Evolutionary conservation across 805 yeast species (phyloP).

Genomic region (Metschnikowia drakensbergensis): DNA sequence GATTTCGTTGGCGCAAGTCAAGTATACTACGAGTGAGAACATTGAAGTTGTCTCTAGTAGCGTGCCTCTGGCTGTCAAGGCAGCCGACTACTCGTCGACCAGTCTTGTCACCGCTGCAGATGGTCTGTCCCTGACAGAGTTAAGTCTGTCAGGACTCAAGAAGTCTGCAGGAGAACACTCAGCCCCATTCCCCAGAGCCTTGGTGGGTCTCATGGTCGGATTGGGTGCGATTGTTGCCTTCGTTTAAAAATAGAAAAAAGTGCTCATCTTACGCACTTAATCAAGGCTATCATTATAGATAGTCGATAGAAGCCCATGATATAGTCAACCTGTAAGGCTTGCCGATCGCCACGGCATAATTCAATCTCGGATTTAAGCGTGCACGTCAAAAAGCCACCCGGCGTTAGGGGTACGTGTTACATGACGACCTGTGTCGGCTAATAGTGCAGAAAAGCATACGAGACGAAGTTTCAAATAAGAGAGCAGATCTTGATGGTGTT

Average conservation of each 20-base stretch:
- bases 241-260: background rate
- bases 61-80: slow-evolving; percentile 52
- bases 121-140: slow-evolving; percentile 1
- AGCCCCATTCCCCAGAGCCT: background rate
- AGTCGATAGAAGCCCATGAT: no score
- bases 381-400: no score
- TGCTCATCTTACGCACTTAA: background rate
- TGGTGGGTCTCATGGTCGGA: background rate
- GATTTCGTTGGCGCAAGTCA: slow-evolving; percentile 51
- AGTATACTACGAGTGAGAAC: slow-evolving; percentile 28
- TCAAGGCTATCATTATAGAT: background rate
- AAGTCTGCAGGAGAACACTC: slow-evolving; percentile 4
- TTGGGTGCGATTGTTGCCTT: background rate
- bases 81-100: slow-evolving; percentile 44
- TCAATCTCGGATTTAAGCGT: no score
- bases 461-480: no score
- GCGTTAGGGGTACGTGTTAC: no score
- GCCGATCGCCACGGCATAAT: no score
- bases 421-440: no score
- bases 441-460: no score
- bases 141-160: background rate
- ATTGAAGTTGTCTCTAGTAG: slow-evolving; percentile 43
- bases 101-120: slow-evolving; percentile 6
- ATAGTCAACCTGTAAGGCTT: no score
- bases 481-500: no score